Percentiles rank a stretch among this genome's conserved stretches.
Conservation (phyloP, 495 filamentous ascomycete species). For the Cairneyella variabilis region DNA sequence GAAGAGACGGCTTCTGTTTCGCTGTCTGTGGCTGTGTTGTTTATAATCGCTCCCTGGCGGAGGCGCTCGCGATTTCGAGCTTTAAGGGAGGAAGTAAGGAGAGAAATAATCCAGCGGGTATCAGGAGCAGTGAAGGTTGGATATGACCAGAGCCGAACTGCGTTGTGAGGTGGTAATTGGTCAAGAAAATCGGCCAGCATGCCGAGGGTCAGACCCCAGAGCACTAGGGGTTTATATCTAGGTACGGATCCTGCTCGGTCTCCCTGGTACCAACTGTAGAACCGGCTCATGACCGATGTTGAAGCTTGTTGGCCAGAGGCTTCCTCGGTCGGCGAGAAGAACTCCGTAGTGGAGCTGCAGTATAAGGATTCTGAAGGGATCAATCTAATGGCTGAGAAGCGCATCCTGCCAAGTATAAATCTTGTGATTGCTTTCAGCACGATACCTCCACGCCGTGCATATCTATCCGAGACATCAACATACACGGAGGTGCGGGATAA, state of each 20-base stretch:
- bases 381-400: constrained; percentile 67
- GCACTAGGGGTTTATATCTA: constrained; percentile 50
- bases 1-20: constrained; percentile 39
- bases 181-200: constrained; percentile 71
- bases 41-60: constrained; percentile 31
- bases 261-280: constrained; percentile 21
- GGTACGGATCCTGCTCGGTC: constrained; percentile 30
- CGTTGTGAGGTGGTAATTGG: constrained; percentile 59
- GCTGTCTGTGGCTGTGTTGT: constrained; percentile 38
- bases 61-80: constrained; percentile 50
- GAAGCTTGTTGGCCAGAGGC: background rate
- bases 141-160: constrained; percentile 62
- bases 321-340: constrained; percentile 30
- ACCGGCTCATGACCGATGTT: background rate
- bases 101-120: constrained; percentile 53
- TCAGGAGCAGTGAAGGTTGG: constrained; percentile 71
- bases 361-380: constrained; percentile 50
- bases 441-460: constrained; percentile 47
- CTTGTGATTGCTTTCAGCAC: constrained; percentile 48
- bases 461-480: constrained; percentile 64
- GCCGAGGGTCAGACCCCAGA: constrained; percentile 75
- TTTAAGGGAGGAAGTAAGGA: constrained; percentile 59
- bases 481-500: constrained; percentile 57
- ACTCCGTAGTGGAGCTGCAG: constrained; percentile 44
- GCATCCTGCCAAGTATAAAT: constrained; percentile 61